Base-by-base conservation (phyloP, 208 protist species). In the Novymonas esmeraldas region DNA sequence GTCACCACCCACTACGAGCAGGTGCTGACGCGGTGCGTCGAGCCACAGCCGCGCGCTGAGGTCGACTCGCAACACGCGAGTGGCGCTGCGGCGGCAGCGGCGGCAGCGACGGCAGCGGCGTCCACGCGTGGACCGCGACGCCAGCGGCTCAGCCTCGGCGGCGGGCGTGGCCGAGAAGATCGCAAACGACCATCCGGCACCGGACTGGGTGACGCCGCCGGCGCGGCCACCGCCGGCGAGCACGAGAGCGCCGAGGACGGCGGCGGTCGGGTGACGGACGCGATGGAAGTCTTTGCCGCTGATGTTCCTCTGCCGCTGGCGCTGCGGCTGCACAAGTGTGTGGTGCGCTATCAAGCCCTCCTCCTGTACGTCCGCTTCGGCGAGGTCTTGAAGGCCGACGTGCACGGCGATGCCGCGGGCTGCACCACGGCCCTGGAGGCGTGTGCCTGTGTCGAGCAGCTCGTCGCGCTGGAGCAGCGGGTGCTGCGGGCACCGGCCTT, bases 271-370 rank as follows among this genome's bases (percentile, higher is more conserved):
- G 42, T 69, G 69, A 75, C 54, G 18, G 69, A 69, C 55, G 33
- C 2, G 28, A 24, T 69, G 22, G 45, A 73, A 45, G 64, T 58
- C 42, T 60, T 71, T 44, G 51, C 44, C 9, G 28, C 29, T 22
- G 49, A 79, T 24, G 60, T 64, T 26, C 57, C 82, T 49, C 68
- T 92, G 38, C 84, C 84, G 33, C 67, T 85, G 22, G 78, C 72
- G 13, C 63, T 91, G 57, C 75, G 49, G 29, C 56, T 84, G 5
- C 83, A 89, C 74, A 75, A 78, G 64, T 64, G 85, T 50, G 69
- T 90, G 11, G 16, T 73, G 46, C 76, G 79, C 36, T 81, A 90
- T 52, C 79, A 90, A 18, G 54, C 87, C 4, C 56, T 90, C 33
- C 11, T 36, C 1, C 38, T 69, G 22, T 76, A 74, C 29, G 81